Conservation (phyloP, 805 yeast genomes). For the Kazachstania viticola region DNA sequence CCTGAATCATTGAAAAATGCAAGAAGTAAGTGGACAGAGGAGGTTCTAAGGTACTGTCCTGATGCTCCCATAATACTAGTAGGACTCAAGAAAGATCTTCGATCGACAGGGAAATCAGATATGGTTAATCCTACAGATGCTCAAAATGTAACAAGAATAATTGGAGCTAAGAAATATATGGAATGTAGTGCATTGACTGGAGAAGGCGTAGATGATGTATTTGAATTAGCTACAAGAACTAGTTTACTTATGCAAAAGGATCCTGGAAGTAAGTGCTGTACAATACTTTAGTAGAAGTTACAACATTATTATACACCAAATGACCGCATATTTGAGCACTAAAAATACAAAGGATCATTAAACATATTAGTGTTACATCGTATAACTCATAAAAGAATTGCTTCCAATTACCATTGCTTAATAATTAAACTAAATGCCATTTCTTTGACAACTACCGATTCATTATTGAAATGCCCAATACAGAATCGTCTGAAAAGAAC, state of each 20-base stretch:
- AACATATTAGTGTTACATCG: too few species aligned
- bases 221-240: constrained; percentile 82
- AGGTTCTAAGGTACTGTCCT: constrained; percentile 72
- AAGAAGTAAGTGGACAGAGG: constrained; percentile 75
- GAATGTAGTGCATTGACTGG: constrained; percentile 91
- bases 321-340: too few species aligned
- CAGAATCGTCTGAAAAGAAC: too few species aligned
- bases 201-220: constrained; percentile 88
- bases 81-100: constrained; percentile 75
- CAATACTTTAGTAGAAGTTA: too few species aligned
- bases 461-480: too few species aligned
- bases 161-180: constrained; percentile 74
- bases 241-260: constrained; percentile 49
- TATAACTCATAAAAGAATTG: too few species aligned
- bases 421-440: too few species aligned
- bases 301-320: too few species aligned
- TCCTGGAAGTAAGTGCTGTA: constrained; percentile 30
- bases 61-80: constrained; percentile 65
- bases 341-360: too few species aligned
- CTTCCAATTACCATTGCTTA: too few species aligned
- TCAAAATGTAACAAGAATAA: constrained; percentile 56
- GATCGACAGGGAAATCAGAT: constrained; percentile 32
- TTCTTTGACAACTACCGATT: too few species aligned
- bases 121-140: constrained; percentile 48
- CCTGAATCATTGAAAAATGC: constrained; percentile 82